phyloP scores from a whole-genome alignment of 352 stramenopile species.

The Thalassiosira sp. region DNA sequence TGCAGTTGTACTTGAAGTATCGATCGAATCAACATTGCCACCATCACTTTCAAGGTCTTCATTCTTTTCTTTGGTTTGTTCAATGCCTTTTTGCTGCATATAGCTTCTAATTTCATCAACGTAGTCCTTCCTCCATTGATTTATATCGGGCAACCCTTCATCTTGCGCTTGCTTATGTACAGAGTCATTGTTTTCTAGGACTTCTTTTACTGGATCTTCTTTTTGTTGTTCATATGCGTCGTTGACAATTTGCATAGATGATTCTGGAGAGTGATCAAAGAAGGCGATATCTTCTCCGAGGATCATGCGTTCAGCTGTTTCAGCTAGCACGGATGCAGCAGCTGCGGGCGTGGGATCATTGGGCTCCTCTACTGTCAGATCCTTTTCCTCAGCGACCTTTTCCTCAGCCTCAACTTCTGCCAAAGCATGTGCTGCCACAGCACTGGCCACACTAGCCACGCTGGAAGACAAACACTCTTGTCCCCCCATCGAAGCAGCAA shows the following conservation, averaged over 20 bases:
- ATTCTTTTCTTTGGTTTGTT: slow-evolving; percentile 31
- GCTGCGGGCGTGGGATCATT: not conserved
- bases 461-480: slow-evolving; percentile 14
- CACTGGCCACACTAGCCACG: slow-evolving; percentile 9
- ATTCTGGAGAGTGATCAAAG: slow-evolving; percentile 18
- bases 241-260: not conserved
- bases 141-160: not conserved
- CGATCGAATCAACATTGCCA: not conserved
- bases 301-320: slow-evolving; percentile 22
- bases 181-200: not conserved
- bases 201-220: not conserved
- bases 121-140: slow-evolving; percentile 29
- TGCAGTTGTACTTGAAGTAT: not conserved
- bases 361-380: not conserved
- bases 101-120: slow-evolving; percentile 34
- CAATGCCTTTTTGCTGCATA: slow-evolving; percentile 38
- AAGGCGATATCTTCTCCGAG: slow-evolving; percentile 31
- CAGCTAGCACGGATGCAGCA: slow-evolving; percentile 9
- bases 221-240: not conserved
- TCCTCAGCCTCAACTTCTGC: not conserved
- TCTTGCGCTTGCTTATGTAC: not conserved
- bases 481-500: slow-evolving; percentile 28
- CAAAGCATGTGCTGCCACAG: slow-evolving; percentile 9
- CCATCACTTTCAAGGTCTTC: slow-evolving; percentile 1
- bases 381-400: slow-evolving; percentile 7